These are phyloP conservation scores for Furcasterigmium sp. DNA, from an alignment of 2,329 filamentous ascomycete species.

Conservation along the genomic window DNA sequence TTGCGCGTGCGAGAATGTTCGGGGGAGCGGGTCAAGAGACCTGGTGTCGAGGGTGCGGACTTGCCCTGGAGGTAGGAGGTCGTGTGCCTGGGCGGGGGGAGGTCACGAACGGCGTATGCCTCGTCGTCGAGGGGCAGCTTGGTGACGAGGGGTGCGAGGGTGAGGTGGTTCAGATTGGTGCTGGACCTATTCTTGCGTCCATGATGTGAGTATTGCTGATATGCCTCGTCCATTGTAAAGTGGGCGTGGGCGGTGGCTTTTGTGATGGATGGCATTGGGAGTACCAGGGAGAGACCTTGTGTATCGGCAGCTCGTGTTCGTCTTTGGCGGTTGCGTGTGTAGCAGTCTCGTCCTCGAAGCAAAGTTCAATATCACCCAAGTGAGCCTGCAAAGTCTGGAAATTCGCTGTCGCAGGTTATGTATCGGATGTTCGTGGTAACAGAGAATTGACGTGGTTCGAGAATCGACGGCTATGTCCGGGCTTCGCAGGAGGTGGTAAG, in stretches of 20 bases:
- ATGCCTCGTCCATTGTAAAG: conserved; percentile 50
- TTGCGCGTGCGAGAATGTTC: conserved; percentile 43
- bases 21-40: conserved; percentile 54
- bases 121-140: conserved; percentile 53
- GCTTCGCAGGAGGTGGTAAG: too few species aligned
- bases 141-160: conserved; percentile 59
- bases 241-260: too few species aligned
- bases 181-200: conserved; percentile 53
- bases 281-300: too few species aligned
- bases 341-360: too few species aligned
- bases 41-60: conserved; percentile 60
- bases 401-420: too few species aligned
- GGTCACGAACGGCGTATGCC: conserved; percentile 36
- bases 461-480: too few species aligned
- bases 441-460: neutral
- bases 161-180: conserved; percentile 54
- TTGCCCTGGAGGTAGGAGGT: conserved; percentile 56
- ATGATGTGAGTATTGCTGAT: conserved; percentile 54
- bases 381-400: too few species aligned
- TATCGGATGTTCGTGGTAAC: too few species aligned
- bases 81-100: conserved; percentile 26
- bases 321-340: too few species aligned
- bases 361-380: too few species aligned
- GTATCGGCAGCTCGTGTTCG: too few species aligned
- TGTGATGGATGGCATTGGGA: too few species aligned